These are phyloP conservation scores for Gnomoniopsis sp. DNA, from an alignment of 2,329 filamentous ascomycete genomes.

Conservation along the genomic window DNA sequence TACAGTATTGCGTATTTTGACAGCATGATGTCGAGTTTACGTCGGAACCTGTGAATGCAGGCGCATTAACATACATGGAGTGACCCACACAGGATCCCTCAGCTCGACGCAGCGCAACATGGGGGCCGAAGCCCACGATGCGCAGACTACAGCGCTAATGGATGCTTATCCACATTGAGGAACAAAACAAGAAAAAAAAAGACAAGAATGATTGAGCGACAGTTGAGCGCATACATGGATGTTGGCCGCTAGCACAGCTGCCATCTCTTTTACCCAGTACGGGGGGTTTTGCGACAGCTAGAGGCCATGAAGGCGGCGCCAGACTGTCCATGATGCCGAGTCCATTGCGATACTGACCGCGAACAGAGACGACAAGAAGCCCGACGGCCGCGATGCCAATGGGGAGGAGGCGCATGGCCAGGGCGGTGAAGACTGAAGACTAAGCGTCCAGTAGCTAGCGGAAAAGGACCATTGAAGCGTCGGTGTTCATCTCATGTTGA, in stretches of 20 bases:
- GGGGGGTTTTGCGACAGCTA: not conserved
- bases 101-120: not conserved
- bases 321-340: constrained; percentile 4
- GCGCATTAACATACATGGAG: not conserved
- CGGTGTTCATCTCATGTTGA: not conserved
- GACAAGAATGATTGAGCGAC: not conserved
- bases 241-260: not conserved
- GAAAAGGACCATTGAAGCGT: not conserved
- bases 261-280: constrained; percentile 12
- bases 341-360: constrained; percentile 5
- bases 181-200: no score
- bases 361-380: not conserved
- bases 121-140: not conserved
- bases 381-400: not conserved
- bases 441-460: not conserved
- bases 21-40: constrained; percentile 27
- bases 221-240: constrained; percentile 11
- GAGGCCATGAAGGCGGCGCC: constrained; percentile 4
- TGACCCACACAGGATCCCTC: not conserved
- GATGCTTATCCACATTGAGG: not conserved
- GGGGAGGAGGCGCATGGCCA: constrained; percentile 11
- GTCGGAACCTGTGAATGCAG: constrained; percentile 21
- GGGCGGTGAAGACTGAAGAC: not conserved
- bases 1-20: constrained; percentile 27
- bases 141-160: not conserved